These are phyloP conservation scores for Wickerhamiella sergipiensis DNA, from an alignment of 805 yeast genomes.

Conservation along the genomic window DNA sequence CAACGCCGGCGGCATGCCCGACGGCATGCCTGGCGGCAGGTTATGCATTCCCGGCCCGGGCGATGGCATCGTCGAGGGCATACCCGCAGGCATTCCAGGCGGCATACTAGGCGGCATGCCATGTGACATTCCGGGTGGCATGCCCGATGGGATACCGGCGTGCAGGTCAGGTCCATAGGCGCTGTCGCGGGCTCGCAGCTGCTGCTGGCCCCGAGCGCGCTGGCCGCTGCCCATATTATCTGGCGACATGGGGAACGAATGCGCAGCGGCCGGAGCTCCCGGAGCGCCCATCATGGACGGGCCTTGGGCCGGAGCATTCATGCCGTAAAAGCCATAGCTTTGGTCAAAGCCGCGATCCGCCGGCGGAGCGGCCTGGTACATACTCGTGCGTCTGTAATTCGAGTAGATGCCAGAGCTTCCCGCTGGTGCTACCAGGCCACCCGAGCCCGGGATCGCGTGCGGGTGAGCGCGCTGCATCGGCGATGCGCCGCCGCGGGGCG, in stretches of 20 bases:
- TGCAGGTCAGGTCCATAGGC: too few relatives aligned
- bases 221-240: background rate
- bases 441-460: background rate
- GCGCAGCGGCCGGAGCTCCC: background rate
- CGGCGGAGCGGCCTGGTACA: background rate
- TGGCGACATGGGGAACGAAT: background rate
- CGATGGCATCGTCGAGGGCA: too few relatives aligned
- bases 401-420: background rate
- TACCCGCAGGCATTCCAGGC: too few relatives aligned
- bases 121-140: too few relatives aligned
- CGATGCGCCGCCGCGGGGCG: background rate
- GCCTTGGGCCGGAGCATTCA: background rate
- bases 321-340: background rate
- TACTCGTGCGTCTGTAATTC: background rate
- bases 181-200: too few relatives aligned
- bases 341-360: background rate
- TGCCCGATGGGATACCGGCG: too few relatives aligned
- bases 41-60: too few relatives aligned
- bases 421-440: background rate
- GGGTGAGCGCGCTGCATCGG: background rate
- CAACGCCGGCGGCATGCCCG: too few relatives aligned
- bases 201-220: background rate
- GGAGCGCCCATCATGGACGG: background rate
- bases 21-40: too few relatives aligned
- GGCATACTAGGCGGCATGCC: too few relatives aligned